Percentiles rank a stretch among this genome's conserved stretches.
Conservation (phyloP, 108 stramenopile genomes). For the Chaetoceros muelleri region DNA sequence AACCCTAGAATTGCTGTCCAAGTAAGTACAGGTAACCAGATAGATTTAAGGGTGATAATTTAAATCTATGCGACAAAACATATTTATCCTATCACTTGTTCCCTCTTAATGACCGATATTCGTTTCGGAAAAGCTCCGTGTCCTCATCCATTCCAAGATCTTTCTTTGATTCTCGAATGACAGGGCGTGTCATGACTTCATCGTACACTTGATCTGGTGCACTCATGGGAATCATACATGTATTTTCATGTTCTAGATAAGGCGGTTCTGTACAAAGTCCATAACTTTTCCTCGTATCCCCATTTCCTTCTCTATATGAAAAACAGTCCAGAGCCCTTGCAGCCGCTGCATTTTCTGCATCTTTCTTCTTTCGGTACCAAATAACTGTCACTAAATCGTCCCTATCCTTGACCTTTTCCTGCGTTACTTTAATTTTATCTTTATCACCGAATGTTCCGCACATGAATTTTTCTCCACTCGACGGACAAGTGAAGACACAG, state of each 20-base stretch:
- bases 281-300: too few relatives aligned
- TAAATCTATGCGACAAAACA: too few relatives aligned
- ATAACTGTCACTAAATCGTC: background rate
- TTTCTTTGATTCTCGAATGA: background rate
- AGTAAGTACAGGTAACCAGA: too few relatives aligned
- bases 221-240: background rate
- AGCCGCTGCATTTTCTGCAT: slow-evolving; percentile 6
- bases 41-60: too few relatives aligned
- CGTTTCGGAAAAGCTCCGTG: too few relatives aligned
- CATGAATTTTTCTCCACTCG: background rate
- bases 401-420: background rate
- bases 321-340: slow-evolving; percentile 4
- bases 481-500: background rate
- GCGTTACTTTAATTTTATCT: background rate
- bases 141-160: background rate
- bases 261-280: background rate
- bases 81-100: too few relatives aligned
- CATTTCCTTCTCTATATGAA: background rate
- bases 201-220: background rate
- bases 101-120: too few relatives aligned
- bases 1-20: too few relatives aligned
- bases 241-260: background rate
- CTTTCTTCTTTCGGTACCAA: slow-evolving; percentile 7
- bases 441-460: background rate
- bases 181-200: background rate